phyloP scores from a whole-genome alignment of 2,329 filamentous ascomycete genomes.

The Colletotrichum sp. region DNA sequence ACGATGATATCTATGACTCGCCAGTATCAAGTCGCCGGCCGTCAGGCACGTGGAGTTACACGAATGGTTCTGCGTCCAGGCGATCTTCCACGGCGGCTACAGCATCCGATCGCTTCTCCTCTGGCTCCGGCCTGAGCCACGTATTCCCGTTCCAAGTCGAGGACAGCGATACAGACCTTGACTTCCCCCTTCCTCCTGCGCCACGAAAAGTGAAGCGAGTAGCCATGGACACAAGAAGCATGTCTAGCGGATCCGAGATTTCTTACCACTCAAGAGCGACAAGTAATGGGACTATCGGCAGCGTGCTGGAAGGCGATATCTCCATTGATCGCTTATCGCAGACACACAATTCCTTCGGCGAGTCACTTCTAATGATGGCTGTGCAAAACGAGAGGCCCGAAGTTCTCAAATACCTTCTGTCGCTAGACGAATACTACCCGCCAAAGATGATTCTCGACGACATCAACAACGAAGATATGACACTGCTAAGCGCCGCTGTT shows the following conservation, averaged over 20 bases:
- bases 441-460: conserved; percentile 77
- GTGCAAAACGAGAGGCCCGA: conserved; percentile 74
- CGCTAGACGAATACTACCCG: conserved; percentile 77
- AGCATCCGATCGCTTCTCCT: conserved; percentile 56
- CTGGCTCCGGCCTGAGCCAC: conserved; percentile 71
- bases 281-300: conserved; percentile 76
- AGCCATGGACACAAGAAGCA: conserved; percentile 86
- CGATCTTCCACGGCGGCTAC: conserved; percentile 47
- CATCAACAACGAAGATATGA: conserved; percentile 87
- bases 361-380: conserved; percentile 89
- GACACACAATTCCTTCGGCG: conserved; percentile 73
- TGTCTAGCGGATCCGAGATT: conserved; percentile 84
- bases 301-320: conserved; percentile 81
- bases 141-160: conserved; percentile 84
- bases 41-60: conserved; percentile 53
- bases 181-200: conserved; percentile 35
- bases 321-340: conserved; percentile 80
- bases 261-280: conserved; percentile 82
- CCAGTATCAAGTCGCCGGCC: conserved; percentile 47
- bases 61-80: conserved; percentile 47
- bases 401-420: conserved; percentile 80
- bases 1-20: conserved; percentile 47
- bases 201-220: conserved; percentile 74
- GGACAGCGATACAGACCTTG: conserved; percentile 27
- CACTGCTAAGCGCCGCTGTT: conserved; percentile 86